phyloP scores from a whole-genome alignment of 2,329 filamentous ascomycete genomes.

The Colletotrichum costaricense region DNA sequence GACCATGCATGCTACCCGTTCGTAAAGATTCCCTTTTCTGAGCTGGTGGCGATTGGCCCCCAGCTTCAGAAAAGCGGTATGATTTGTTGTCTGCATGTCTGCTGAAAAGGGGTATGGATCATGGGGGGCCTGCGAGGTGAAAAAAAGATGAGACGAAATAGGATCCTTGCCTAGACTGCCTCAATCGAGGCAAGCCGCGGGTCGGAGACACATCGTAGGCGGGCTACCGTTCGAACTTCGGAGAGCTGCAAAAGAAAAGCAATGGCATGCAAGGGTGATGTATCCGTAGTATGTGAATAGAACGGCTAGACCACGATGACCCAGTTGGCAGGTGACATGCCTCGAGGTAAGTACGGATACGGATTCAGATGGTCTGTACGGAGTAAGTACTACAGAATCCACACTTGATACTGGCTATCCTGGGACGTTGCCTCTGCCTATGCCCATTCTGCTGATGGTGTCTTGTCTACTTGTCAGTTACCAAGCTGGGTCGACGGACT shows the following conservation, averaged over 20 bases:
- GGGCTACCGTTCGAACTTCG: not conserved
- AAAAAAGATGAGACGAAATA: conserved; percentile 20
- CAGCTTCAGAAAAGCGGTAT: conserved; percentile 7
- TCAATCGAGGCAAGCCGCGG: not conserved
- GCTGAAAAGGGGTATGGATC: conserved; percentile 15
- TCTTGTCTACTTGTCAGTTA: not conserved
- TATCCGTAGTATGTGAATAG: not conserved
- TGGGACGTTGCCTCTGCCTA: not conserved
- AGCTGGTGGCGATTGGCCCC: conserved; percentile 15
- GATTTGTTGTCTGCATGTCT: conserved; percentile 1
- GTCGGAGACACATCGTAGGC: not conserved
- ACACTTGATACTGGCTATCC: not conserved
- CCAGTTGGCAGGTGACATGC: conserved; percentile 15
- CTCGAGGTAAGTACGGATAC: not conserved
- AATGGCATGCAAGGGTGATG: not conserved
- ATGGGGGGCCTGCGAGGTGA: not conserved
- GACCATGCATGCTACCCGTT: conserved; percentile 17
- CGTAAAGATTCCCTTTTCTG: conserved; percentile 34
- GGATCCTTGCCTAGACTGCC: conserved; percentile 1
- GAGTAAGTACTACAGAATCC: not conserved
- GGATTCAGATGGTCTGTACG: not conserved
- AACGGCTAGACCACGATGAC: not conserved
- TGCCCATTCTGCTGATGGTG: not conserved
- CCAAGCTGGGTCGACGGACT: not conserved
- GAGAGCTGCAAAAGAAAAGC: not conserved